Evolutionary conservation across 2,329 filamentous ascomycete species (phyloP), one percentile per base, ranked within the genome.

Genomic region (Hysterium pulicare): DNA sequence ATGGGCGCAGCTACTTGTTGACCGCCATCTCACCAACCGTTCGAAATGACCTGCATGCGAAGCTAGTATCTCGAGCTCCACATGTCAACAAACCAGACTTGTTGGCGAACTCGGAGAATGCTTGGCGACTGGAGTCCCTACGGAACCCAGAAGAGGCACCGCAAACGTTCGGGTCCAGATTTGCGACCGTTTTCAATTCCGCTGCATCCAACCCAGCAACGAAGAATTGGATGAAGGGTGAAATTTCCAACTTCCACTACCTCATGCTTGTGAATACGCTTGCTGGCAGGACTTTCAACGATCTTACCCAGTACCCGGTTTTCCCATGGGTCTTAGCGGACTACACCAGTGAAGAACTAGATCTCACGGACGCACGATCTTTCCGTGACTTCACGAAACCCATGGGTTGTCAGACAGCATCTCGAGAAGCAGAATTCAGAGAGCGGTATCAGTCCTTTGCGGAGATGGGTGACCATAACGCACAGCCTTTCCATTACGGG

Each of bases 181-280:
- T 97, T 56, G 90, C 88, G 17, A 95, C 84, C 50, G 87, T 96
- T 10, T 97, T 98, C 72, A 89, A 90, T 50, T 81, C 89, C 17
- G 83, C 82, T 0, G 79, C 87, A 0, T 86, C 86, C 65, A 90
- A 90, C 51, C 87, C 90, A 8, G 83, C 89, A 7, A 95, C 93
- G 58, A 84, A 86, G 51, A 85, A 84, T 63, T 98, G 93, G 93
- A 79, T 93, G 45, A 86, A 84, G 61, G 93, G 94, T 10, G 93
- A 98, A 58, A 89, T 97, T 38, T 97, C 91, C 11, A 98, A 98
- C 65, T 98, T 98, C 58, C 90, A 97, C 66, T 98, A 98, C 61
- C 78, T 98, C 26, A 98, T 98, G 91, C 83, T 96, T 46, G 83
- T 98, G 59, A 98, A 98, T 61, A 97, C 93, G 0, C 88, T 98